Evolutionary conservation across 2,329 filamentous ascomycete genomes (phyloP).

Genomic region (Diaporthe citrichinensis): DNA sequence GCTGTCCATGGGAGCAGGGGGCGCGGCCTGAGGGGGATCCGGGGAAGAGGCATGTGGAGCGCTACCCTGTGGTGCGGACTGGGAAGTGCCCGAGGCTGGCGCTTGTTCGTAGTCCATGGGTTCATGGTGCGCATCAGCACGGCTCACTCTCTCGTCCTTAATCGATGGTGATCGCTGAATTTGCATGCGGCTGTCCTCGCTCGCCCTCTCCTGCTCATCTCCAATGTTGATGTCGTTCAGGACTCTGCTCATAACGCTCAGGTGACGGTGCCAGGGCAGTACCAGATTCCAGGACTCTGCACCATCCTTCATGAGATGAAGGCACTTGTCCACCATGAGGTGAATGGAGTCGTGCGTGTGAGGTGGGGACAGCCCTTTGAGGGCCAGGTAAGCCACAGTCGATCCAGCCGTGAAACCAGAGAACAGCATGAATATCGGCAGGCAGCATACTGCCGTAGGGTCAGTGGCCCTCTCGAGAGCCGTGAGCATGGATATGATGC

Average conservation of each 20-base stretch:
- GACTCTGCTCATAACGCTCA: conserved; percentile 74
- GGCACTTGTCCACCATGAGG: conserved; percentile 69
- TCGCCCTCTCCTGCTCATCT: conserved; percentile 50
- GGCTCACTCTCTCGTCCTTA: conserved; percentile 70
- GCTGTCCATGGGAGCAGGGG: conserved; percentile 51
- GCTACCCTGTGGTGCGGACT: conserved; percentile 38
- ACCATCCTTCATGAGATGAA: conserved; percentile 71
- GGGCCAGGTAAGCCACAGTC: conserved; percentile 73
- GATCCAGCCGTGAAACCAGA: conserved; percentile 73
- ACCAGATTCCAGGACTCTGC: conserved; percentile 73
- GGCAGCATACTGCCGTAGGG: conserved; percentile 71
- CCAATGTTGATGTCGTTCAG: conserved; percentile 66
- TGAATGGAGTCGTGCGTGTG: conserved; percentile 70
- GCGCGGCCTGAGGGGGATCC: conserved; percentile 41
- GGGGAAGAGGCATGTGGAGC: conserved; percentile 46
- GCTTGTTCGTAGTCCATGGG: conserved; percentile 70
- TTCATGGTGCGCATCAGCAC: conserved; percentile 68
- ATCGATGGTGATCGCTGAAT: conserved; percentile 55
- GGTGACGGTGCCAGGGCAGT: conserved; percentile 71
- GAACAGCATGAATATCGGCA: conserved; percentile 75
- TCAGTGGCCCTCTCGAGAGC: conserved; percentile 70
- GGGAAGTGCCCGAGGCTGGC: conserved; percentile 52
- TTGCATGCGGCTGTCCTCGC: conserved; percentile 53
- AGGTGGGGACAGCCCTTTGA: conserved; percentile 70
- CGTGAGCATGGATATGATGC: conserved; percentile 68